Conservation (phyloP, 2,329 filamentous ascomycete species). For the Pyrenochaeta sp. region DNA sequence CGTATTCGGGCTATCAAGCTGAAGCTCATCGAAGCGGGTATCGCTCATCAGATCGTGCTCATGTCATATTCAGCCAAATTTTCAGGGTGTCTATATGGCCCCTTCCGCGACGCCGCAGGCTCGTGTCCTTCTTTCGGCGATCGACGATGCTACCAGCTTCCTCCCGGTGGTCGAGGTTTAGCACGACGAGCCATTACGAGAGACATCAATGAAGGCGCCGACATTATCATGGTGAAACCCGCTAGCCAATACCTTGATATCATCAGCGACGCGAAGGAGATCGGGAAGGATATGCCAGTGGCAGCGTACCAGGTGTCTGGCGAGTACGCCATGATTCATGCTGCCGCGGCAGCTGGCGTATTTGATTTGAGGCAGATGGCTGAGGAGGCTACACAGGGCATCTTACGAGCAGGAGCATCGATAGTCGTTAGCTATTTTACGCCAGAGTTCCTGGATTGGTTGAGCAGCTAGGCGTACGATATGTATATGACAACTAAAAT, state of each 20-base stretch:
- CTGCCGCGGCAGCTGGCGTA: constrained; percentile 92
- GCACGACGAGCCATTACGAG: constrained; percentile 88
- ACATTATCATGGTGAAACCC: constrained; percentile 99
- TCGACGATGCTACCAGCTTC: constrained; percentile 95
- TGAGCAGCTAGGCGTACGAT: constrained; percentile 47
- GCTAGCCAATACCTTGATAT: constrained; percentile 96
- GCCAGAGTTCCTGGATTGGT: constrained; percentile 75
- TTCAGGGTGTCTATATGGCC: constrained; percentile 93
- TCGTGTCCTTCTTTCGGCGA: constrained; percentile 93
- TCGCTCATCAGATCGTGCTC: constrained; percentile 87
- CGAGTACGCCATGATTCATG: constrained; percentile 98
- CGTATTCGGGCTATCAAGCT: constrained; percentile 97
- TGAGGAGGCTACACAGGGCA: constrained; percentile 92
- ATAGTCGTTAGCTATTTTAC: constrained; percentile 96
- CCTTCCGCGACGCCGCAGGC: constrained; percentile 95
- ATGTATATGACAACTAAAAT: not conserved
- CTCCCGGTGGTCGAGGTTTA: constrained; percentile 88
- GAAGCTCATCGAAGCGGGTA: constrained; percentile 93
- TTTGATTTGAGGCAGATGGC: constrained; percentile 96
- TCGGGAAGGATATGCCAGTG: constrained; percentile 89
- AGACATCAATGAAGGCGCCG: constrained; percentile 92
- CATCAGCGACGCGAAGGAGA: constrained; percentile 94
- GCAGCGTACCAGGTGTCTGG: constrained; percentile 97
- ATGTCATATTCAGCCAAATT: constrained; percentile 99
- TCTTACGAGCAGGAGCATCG: constrained; percentile 88